Percentiles rank a stretch among this genome's conserved stretches.
Evolutionary conservation across 768 basidiomycete species (phyloP).

Genomic region (Astraeus odoratus): DNA sequence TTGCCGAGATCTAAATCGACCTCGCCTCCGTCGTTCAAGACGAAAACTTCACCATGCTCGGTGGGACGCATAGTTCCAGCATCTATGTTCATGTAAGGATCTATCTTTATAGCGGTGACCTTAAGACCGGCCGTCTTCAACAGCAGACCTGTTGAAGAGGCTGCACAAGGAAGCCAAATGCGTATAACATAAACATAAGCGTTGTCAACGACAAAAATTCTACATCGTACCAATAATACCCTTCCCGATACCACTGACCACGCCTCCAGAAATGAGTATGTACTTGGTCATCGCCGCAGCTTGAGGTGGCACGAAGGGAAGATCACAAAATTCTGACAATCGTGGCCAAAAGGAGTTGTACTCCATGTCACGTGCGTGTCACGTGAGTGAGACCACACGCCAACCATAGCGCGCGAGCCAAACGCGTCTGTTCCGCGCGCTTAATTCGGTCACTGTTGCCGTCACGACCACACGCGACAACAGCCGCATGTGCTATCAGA

Average conservation of each 20-base stretch:
- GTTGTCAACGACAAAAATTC: slow-evolving; percentile 10
- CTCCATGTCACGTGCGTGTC: no score
- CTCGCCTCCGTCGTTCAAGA: slow-evolving; percentile 96
- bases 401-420: no score
- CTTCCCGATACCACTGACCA: slow-evolving; percentile 98
- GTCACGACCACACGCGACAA: no score
- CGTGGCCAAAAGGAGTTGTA: no score
- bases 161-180: no score
- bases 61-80: slow-evolving; percentile 98
- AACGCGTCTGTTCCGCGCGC: no score
- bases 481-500: no score
- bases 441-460: no score
- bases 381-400: no score
- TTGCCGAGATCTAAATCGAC: slow-evolving; percentile 97
- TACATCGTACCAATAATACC: slow-evolving; percentile 85
- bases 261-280: slow-evolving; percentile 93
- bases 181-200: slow-evolving; percentile 17
- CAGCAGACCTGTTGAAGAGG: slow-evolving; percentile 92
- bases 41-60: slow-evolving; percentile 98
- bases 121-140: slow-evolving; percentile 93
- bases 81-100: slow-evolving; percentile 99
- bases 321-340: slow-evolving; percentile 7
- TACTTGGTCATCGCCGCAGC: slow-evolving; percentile 75
- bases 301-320: slow-evolving; percentile 6
- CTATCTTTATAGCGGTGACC: slow-evolving; percentile 99